phyloP scores from a whole-genome alignment of 192 early-diverging fungal species.

The Coemansia sp. region DNA sequence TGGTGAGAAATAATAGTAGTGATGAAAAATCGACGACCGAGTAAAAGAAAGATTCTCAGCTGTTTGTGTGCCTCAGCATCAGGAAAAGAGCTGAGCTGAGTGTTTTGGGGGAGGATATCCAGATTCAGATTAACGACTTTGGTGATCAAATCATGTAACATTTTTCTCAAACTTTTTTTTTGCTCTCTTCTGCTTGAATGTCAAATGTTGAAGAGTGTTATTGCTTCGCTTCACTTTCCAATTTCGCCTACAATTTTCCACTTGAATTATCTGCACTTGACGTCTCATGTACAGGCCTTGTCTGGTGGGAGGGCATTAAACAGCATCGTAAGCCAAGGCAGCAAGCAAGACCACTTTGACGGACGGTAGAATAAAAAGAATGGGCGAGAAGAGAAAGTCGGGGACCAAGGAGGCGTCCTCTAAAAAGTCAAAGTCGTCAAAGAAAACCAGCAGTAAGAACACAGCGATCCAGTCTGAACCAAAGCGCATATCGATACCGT shows the following conservation, averaged over 20 bases:
- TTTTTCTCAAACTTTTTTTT: not conserved
- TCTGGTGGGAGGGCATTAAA: not conserved
- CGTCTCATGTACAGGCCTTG: not conserved
- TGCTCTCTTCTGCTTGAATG: no score
- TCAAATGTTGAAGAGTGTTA: no score
- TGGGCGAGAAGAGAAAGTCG: constrained; percentile 54
- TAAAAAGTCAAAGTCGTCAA: constrained; percentile 33
- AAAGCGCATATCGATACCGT: constrained; percentile 17
- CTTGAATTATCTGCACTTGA: not conserved
- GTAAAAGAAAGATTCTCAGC: constrained; percentile 28
- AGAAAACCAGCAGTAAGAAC: constrained; percentile 18
- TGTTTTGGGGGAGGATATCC: not conserved
- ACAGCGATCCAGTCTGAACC: not conserved
- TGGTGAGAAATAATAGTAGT: constrained; percentile 25
- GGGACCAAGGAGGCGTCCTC: constrained; percentile 14
- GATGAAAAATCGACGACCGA: constrained; percentile 28
- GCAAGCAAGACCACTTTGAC: no score
- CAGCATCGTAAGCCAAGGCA: not conserved
- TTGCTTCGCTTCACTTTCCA: not conserved
- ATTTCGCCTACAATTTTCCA: not conserved
- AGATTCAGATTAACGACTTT: not conserved
- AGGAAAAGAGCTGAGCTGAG: no score
- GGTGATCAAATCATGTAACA: not conserved
- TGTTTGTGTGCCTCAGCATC: not conserved
- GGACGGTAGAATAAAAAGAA: constrained; percentile 2